Evolutionary conservation across 345 rosid species (phyloP).

Genomic region (Raphanus raphanistrum): DNA sequence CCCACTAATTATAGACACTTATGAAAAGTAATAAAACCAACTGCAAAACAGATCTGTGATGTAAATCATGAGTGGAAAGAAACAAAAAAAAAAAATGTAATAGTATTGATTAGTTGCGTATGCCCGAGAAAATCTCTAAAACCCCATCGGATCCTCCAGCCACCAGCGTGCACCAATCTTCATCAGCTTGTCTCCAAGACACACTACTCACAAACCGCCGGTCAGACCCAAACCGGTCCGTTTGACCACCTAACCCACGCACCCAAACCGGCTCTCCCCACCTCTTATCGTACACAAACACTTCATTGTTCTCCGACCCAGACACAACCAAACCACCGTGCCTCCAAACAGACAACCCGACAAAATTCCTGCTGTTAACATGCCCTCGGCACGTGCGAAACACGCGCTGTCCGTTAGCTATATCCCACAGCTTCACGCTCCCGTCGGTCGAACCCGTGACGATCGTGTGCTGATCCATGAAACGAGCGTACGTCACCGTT

Average conservation of each 20-base stretch:
- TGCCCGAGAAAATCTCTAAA: constrained; percentile 57
- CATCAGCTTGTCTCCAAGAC: constrained; percentile 71
- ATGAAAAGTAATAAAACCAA: background rate
- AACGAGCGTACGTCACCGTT: constrained; percentile 70
- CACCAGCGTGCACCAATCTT: constrained; percentile 62
- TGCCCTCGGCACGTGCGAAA: constrained; percentile 71
- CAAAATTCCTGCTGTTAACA: constrained; percentile 66
- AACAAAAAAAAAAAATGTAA: background rate
- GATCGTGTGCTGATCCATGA: constrained; percentile 44
- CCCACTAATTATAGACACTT: constrained; percentile 1
- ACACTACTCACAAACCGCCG: constrained; percentile 71
- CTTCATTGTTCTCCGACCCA: constrained; percentile 76
- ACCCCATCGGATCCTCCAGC: constrained; percentile 86
- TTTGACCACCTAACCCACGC: constrained; percentile 39
- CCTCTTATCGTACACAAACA: constrained; percentile 72
- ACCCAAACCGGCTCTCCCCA: constrained; percentile 86
- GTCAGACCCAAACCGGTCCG: constrained; percentile 8
- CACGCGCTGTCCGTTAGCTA: constrained; percentile 12
- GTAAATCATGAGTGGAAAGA: constrained; percentile 1
- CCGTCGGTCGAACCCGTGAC: constrained; percentile 72
- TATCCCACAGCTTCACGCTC: constrained; percentile 68
- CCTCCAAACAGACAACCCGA: constrained; percentile 81
- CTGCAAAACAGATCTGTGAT: background rate
- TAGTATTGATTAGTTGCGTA: constrained; percentile 30
- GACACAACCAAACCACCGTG: constrained; percentile 71